Base-by-base conservation (phyloP, 345 rosid genomes). In the Cardamine occulta region DNA sequence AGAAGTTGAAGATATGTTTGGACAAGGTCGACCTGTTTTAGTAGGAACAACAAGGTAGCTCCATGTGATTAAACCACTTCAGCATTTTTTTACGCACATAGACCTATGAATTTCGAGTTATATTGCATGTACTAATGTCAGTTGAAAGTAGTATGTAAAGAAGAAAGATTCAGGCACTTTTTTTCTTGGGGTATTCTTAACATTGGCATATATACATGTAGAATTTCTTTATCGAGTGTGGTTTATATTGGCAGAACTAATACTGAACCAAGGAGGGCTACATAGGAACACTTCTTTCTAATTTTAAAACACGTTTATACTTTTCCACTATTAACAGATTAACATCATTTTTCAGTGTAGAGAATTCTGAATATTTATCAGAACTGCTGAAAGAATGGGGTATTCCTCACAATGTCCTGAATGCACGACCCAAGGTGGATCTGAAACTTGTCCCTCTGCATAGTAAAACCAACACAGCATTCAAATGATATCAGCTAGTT, bases 1-100 rank as follows among this genome's bases (percentile, higher is more conserved):
- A 74, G 98, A 93, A 88, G 96, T 93, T 72, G 90, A 88, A 80
- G 81, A 82, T 84, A 93, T 93, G 96, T 93, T 91, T 77, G 82
- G 88, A 68, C 90, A 86, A 71, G 98, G 98, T 48, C 94, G 98
- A 42, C 98, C 98, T 39, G 94, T 93, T 88, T 87, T 93, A 82
- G 98, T 91, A 65, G 98, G 98, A 72, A 93, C 94, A 32, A 93
- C 98, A 60, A 93, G 98, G 98, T 93, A 73, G 10, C 26, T 52
- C 63, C 42, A 21, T 78, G 23, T 32, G 19, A 34, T 19, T 63
- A 68, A 42, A 40, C 37, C 39, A 52, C 51, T 60, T 42, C 34
- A 63, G 32, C 3, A 54, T 63, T 32, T 35, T 35, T 53, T 77
- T 77, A 29, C 37, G 48, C 11, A 24, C 76, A 47, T 64, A 19